A percentile compares a stretch with the other conserved stretches of the same genome.
Conservation (phyloP, 805 yeast species). For the Pichia occidentalis region DNA sequence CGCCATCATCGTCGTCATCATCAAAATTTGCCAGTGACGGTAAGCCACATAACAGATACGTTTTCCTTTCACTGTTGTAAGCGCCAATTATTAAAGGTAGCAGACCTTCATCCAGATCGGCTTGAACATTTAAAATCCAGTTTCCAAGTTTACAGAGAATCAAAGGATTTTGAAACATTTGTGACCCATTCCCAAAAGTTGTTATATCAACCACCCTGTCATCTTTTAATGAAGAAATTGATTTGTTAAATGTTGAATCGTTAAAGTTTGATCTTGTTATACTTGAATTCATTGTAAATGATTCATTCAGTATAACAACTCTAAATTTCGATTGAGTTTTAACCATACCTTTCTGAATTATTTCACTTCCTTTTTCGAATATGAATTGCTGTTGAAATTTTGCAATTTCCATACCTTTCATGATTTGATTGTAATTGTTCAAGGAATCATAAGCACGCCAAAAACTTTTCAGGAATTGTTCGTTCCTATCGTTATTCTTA, state of each 20-base stretch:
- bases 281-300: conserved; percentile 22
- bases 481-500: conserved; percentile 27
- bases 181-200: conserved; percentile 54
- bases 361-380: conserved; percentile 83
- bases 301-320: conserved; percentile 83
- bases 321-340: conserved; percentile 76
- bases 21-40: conserved; percentile 68
- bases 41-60: conserved; percentile 82
- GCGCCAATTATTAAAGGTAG: conserved; percentile 85
- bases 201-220: conserved; percentile 28
- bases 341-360: conserved; percentile 73
- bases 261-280: conserved; percentile 14
- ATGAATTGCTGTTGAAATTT: conserved; percentile 74
- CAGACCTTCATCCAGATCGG: conserved; percentile 63
- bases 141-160: conserved; percentile 77
- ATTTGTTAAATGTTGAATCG: conserved; percentile 13
- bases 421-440: conserved; percentile 43
- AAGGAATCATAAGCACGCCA: conserved; percentile 58
- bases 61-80: conserved; percentile 62
- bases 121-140: conserved; percentile 87
- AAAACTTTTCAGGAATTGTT: conserved; percentile 35
- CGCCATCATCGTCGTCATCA: conserved; percentile 17
- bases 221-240: conserved; percentile 15
- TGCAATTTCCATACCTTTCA: conserved; percentile 78
- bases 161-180: conserved; percentile 76